Base-by-base conservation (phyloP, 306 rosid genomes). In the Clitoria ternatea region DNA sequence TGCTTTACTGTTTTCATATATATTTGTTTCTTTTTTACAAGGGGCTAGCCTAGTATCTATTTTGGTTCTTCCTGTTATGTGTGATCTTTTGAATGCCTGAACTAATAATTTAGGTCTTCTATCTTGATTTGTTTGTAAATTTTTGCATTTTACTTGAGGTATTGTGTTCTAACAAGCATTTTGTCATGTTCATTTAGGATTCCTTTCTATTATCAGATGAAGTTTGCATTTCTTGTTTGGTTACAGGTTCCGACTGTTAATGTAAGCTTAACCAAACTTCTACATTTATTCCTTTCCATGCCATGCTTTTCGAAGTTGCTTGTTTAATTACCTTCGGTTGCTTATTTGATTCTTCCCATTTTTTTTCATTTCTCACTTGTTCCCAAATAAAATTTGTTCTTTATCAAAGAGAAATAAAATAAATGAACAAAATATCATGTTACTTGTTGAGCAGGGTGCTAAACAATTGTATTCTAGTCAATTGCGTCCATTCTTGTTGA, bases 141-240 rank as follows among this genome's bases (percentile, higher is more conserved):
- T 61, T 39, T 61, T 33, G 27, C 65, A 40, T 60, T 49, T 60
- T 49, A 60, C 57, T 27, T 13, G 70, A 27, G 40, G 33, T 70
- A 24, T 63, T 74, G 45, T 18, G 54, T 54, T 77, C 78, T 82
- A 30, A 84, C 68, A 40, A 48, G 53, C 24, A 30, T 63, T 36
- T 17, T 7, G 7, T 20, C 14, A 35, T 50, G 7, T 62, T 48
- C 61, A 26, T 65, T 73, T 81, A 86, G 88, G 88, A 61, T 86
- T 77, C 91, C 88, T 1, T 78, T 84, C 73, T 86, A 84, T 78
- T 66, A 81, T 59, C 91, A 81, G 17, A 30, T 77, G 73, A 86
- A 86, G 82, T 79, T 86, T 81, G 91, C 85, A 49, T 84, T 86
- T 80, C 86, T 86, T 48, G 66, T 86, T 74, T 86, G 91, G 91